Evolutionary conservation across 2,329 filamentous ascomycete species (phyloP).

Genomic region (Fusarium acutatum): DNA sequence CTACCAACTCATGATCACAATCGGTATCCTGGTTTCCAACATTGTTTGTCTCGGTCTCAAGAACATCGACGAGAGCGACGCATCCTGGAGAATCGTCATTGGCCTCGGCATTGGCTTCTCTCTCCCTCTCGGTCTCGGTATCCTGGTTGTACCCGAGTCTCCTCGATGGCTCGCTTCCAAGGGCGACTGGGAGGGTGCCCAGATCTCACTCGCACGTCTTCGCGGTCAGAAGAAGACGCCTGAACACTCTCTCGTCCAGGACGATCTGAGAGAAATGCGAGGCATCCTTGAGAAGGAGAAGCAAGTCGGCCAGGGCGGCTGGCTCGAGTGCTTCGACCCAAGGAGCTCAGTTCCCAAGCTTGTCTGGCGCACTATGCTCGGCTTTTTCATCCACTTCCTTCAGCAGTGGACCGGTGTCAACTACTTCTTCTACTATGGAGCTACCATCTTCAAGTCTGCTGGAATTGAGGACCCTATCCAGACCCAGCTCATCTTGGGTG

Average conservation of each 20-base stretch:
- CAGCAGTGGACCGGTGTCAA: conserved; percentile 73
- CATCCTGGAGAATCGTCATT: conserved; percentile 71
- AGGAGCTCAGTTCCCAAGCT: conserved; percentile 63
- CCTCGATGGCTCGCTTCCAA: conserved; percentile 64
- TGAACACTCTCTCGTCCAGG: conserved; percentile 52
- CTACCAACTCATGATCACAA: conserved; percentile 79
- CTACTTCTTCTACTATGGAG: conserved; percentile 73
- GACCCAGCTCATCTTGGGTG: conserved; percentile 73
- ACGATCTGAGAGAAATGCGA: conserved; percentile 63
- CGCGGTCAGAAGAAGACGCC: conserved; percentile 47
- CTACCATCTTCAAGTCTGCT: conserved; percentile 72
- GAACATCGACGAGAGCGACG: conserved; percentile 50
- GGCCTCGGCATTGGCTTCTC: conserved; percentile 63
- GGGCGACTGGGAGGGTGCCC: conserved; percentile 57
- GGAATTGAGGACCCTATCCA: conserved; percentile 72
- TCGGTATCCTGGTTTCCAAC: conserved; percentile 70
- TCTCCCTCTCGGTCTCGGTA: conserved; percentile 60
- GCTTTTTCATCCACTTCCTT: conserved; percentile 69
- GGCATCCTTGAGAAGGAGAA: conserved; percentile 56
- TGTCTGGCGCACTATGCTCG: conserved; percentile 70
- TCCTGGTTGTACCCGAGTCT: conserved; percentile 64
- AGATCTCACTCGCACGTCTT: conserved; percentile 61
- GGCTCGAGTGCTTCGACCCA: conserved; percentile 69
- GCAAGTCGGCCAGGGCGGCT: conserved; percentile 56
- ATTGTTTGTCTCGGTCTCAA: conserved; percentile 63